Percentiles rank a stretch among this genome's conserved stretches.
Conservation (phyloP, 495 filamentous ascomycete species). For the Chaetomium fimeti region DNA sequence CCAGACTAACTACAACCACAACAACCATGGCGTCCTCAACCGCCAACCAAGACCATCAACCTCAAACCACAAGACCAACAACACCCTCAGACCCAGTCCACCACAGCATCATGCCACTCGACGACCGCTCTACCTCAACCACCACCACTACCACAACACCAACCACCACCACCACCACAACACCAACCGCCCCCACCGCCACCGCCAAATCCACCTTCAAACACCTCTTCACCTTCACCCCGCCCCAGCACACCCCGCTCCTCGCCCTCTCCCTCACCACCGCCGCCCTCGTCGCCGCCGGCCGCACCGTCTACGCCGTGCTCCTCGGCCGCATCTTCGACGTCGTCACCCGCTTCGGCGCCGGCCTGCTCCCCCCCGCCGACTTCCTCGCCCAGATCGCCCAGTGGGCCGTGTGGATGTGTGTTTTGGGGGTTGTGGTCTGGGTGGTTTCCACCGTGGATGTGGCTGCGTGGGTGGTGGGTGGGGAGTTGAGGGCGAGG, state of each 20-base stretch:
- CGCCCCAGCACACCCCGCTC: slow-evolving; percentile 55
- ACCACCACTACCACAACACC: neutral
- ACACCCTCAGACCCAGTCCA: neutral
- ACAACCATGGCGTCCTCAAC: slow-evolving; percentile 1
- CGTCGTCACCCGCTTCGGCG: slow-evolving; percentile 63
- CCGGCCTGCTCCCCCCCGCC: slow-evolving; percentile 47
- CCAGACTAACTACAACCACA: neutral
- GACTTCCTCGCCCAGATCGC: slow-evolving; percentile 57
- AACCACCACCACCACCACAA: slow-evolving; percentile 7
- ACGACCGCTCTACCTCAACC: neutral
- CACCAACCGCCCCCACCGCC: slow-evolving; percentile 11
- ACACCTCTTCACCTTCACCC: slow-evolving; percentile 71
- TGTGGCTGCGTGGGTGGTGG: slow-evolving; percentile 66
- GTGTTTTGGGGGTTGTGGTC: slow-evolving; percentile 57
- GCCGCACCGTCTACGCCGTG: slow-evolving; percentile 64
- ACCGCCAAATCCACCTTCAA: slow-evolving; percentile 33
- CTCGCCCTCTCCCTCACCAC: slow-evolving; percentile 51
- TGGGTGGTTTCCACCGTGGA: slow-evolving; percentile 67
- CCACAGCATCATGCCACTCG: slow-evolving; percentile 11
- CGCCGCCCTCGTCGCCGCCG: slow-evolving; percentile 60
- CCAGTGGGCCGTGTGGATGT: slow-evolving; percentile 57
- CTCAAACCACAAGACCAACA: neutral
- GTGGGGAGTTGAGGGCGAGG: slow-evolving; percentile 77
- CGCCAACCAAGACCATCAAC: neutral
- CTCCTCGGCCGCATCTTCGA: slow-evolving; percentile 77